Conservation (phyloP, 2,329 filamentous ascomycete species). For the Helotiales sp. region DNA sequence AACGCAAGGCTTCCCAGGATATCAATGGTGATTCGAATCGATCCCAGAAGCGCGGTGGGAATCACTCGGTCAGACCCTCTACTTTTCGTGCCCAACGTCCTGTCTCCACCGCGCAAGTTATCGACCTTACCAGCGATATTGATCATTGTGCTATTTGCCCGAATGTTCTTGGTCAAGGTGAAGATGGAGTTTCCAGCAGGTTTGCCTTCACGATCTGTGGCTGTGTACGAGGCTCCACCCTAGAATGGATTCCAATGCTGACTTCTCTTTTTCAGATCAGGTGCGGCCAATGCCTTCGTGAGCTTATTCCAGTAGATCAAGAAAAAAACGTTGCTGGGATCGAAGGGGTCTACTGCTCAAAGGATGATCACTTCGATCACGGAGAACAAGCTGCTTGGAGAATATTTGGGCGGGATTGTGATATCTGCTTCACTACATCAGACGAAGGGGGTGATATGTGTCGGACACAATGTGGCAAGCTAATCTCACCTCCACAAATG, state of each 20-base stretch:
- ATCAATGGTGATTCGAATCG: not conserved
- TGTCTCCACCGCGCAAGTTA: not conserved
- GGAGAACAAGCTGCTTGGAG: not conserved
- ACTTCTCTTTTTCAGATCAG: too few species aligned
- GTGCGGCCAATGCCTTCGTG: too few species aligned
- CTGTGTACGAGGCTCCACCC: too few species aligned
- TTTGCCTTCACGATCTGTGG: too few species aligned
- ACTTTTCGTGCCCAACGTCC: not conserved
- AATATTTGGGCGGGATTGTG: not conserved
- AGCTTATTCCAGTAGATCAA: not conserved
- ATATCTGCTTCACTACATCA: not conserved
- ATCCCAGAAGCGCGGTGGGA: not conserved
- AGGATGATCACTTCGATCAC: not conserved
- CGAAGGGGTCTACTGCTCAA: not conserved
- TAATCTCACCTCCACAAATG: not conserved
- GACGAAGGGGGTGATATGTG: not conserved
- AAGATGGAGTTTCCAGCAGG: too few species aligned
- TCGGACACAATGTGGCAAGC: not conserved
- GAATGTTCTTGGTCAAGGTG: too few species aligned
- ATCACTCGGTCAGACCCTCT: not conserved
- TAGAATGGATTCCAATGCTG: too few species aligned
- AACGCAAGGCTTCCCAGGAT: not conserved
- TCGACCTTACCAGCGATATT: too few species aligned
- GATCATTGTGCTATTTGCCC: too few species aligned
- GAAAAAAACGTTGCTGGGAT: not conserved